Base-by-base conservation (phyloP, 2,329 filamentous ascomycete genomes). In the Cordyceps pruinosa region DNA sequence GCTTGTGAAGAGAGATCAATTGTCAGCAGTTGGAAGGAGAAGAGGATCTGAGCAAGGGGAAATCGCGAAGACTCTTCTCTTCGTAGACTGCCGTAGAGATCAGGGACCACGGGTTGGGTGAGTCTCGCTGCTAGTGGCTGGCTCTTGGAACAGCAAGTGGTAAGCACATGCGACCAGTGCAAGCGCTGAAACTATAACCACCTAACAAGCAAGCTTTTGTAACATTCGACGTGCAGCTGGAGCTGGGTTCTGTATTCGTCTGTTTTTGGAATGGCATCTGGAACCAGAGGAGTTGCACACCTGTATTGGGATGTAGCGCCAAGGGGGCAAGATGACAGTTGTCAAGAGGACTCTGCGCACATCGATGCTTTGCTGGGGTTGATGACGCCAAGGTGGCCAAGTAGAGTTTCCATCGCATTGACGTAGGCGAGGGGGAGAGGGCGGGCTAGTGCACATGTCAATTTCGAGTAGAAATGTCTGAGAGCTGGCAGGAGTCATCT, bases 391-490 rank as follows among this genome's bases (percentile, higher is more conserved):
- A 41, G 34, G 4, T 15, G 35, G 48, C 35, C 48, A 51, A 41
- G 23, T 44, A 53, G 19, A 35, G 26, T 44, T 53, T 53, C 2
- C 39, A 44, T 53, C 50, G 39, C 50, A 44, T 44, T 44, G 50
- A 53, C 50, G 39, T 53, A 42, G 35, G 12, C 10, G 26, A 41
- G 42, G 37, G 19, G 37, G 37, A 17, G 34, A 15, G 12, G 37
- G 8, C n/a, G 39, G 28, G n/a, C 21, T 25, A 32, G 35, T 9
- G 50, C 50, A 53, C 50, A 53, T 53, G 50, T 53, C 50, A 44
- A 44, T 53, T 41, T 30, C 21, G 25, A 30, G 21, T 5, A 3
- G 5, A 53, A 28, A 13, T 53, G 50, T 53, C 50, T 53, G 50
- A 53, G 50, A 41, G 48, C 30, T 25, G 21, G 21, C 12, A 42